These are phyloP conservation scores for Phaeosphaeriaceae sp. DNA, from an alignment of 2,329 filamentous ascomycete genomes.

Conservation along the genomic window DNA sequence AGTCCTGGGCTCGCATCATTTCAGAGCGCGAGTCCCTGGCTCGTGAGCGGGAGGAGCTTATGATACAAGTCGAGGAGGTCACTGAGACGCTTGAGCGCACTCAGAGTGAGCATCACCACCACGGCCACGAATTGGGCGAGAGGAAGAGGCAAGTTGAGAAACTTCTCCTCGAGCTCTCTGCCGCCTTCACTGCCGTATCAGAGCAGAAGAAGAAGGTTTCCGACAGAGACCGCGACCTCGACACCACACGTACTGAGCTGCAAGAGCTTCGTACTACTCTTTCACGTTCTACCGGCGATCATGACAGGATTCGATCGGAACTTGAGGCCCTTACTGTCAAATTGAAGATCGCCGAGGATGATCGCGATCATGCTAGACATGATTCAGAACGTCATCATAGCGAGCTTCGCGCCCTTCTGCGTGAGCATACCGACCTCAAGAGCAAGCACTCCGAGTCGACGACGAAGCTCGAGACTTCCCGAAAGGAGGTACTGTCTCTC, in stretches of 20 bases:
- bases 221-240: constrained; percentile 27
- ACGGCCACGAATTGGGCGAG: constrained; percentile 28
- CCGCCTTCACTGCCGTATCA: constrained; percentile 23
- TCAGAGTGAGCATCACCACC: constrained; percentile 27
- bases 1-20: constrained; percentile 32
- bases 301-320: constrained; percentile 26
- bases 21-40: constrained; percentile 34
- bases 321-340: constrained; percentile 22
- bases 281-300: constrained; percentile 14
- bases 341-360: constrained; percentile 25
- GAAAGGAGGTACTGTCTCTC: constrained; percentile 27
- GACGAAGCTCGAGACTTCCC: constrained; percentile 28
- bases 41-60: constrained; percentile 27
- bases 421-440: constrained; percentile 34
- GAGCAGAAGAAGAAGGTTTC: constrained; percentile 33
- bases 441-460: constrained; percentile 26
- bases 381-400: constrained; percentile 31
- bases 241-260: constrained; percentile 24
- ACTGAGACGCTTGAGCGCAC: constrained; percentile 32
- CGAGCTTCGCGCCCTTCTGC: constrained; percentile 26
- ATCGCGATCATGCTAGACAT: constrained; percentile 25
- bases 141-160: constrained; percentile 31
- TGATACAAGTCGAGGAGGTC: constrained; percentile 26
- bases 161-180: constrained; percentile 28
- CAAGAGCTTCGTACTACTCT: constrained; percentile 18